phyloP scores from a whole-genome alignment of 1,139 yeast genomes.

The Sugiyamaella grinbergsii region DNA sequence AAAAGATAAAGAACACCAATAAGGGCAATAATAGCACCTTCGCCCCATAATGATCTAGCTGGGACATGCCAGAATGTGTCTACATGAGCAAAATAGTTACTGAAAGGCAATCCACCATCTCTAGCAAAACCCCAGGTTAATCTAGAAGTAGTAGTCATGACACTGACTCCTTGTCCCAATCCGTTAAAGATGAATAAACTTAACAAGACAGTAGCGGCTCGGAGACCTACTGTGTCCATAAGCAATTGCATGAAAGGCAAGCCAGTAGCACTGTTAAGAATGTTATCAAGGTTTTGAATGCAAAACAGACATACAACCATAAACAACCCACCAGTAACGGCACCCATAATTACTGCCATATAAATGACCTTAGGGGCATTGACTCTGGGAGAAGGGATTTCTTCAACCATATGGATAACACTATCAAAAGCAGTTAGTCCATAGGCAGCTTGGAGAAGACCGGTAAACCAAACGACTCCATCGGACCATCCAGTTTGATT shows the following conservation, averaged over 20 bases:
- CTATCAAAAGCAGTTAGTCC: conserved; percentile 83
- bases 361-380: conserved; percentile 76
- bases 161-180: conserved; percentile 30
- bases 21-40: conserved; percentile 62
- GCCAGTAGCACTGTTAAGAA: conserved; percentile 58
- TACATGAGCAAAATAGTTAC: conserved; percentile 64
- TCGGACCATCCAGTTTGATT: conserved; percentile 35
- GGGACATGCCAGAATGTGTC: conserved; percentile 64
- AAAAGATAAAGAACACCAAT: conserved; percentile 66
- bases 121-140: conserved; percentile 80
- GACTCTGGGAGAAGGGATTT: conserved; percentile 71
- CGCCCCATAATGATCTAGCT: conserved; percentile 65
- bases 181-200: conserved; percentile 29
- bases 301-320: conserved; percentile 67
- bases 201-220: conserved; percentile 48
- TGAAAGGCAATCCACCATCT: conserved; percentile 77
- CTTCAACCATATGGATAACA: conserved; percentile 80
- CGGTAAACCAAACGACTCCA: conserved; percentile 46
- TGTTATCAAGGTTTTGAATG: conserved; percentile 67
- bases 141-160: conserved; percentile 75
- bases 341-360: conserved; percentile 63
- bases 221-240: conserved; percentile 71
- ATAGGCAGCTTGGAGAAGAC: conserved; percentile 76
- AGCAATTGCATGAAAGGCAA: conserved; percentile 68
- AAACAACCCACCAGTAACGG: conserved; percentile 68